phyloP scores from a whole-genome alignment of 2,329 filamentous ascomycete species.

The Chaetoscypha palmicola region DNA sequence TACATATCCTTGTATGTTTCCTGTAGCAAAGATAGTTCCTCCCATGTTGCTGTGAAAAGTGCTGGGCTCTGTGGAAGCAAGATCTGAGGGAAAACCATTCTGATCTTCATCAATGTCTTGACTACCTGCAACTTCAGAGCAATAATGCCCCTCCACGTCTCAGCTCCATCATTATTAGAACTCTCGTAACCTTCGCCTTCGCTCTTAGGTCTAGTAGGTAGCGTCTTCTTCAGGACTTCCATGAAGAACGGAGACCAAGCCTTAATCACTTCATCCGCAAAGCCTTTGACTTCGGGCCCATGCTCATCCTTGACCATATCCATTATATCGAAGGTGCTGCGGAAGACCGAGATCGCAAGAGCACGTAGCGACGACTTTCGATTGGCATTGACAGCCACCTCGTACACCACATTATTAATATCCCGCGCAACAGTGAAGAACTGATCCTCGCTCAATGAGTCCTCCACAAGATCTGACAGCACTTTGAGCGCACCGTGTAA shows the following conservation, averaged over 20 bases:
- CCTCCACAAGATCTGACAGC: slow-evolving; percentile 82
- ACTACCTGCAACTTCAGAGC: slow-evolving; percentile 90
- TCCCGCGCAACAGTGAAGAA: slow-evolving; percentile 87
- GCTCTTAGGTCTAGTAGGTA: slow-evolving; percentile 54
- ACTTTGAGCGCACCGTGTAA: slow-evolving; percentile 86
- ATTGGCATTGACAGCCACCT: slow-evolving; percentile 69
- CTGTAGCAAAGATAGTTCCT: slow-evolving; percentile 71
- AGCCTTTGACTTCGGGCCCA: slow-evolving; percentile 74
- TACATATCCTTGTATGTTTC: slow-evolving; percentile 74
- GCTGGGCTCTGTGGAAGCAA: slow-evolving; percentile 74
- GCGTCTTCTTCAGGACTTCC: slow-evolving; percentile 62
- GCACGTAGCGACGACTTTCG: slow-evolving; percentile 73
- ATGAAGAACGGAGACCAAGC: slow-evolving; percentile 90
- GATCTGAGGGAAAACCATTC: slow-evolving; percentile 72
- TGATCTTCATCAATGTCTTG: slow-evolving; percentile 86
- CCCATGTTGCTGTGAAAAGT: slow-evolving; percentile 84
- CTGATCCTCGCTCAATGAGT: slow-evolving; percentile 86
- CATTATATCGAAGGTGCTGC: slow-evolving; percentile 86
- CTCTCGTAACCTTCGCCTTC: slow-evolving; percentile 50
- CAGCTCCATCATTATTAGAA: slow-evolving; percentile 44
- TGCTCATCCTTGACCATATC: slow-evolving; percentile 96
- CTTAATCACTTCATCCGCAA: slow-evolving; percentile 77
- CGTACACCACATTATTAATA: slow-evolving; percentile 76
- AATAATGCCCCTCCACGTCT: slow-evolving; percentile 72
- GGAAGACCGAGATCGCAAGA: slow-evolving; percentile 83